Percentiles rank a stretch among this genome's conserved stretches.
phyloP scores from a whole-genome alignment of 805 yeast species.

The Kuraishia piskuri region DNA sequence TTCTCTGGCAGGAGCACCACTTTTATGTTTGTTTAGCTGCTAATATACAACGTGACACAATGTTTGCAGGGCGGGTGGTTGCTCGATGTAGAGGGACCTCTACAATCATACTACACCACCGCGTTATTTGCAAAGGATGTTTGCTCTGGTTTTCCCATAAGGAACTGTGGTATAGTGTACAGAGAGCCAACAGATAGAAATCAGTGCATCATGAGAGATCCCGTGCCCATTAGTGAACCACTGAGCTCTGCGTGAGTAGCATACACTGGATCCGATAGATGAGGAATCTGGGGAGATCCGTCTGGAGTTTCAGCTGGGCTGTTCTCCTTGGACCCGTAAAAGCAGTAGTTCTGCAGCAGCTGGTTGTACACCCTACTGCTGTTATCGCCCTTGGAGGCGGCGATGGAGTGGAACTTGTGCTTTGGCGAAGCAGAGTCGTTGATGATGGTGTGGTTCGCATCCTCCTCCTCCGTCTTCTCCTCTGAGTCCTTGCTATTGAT shows the following conservation, averaged over 20 bases:
- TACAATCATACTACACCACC: neutral
- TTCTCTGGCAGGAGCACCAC: too few relatives aligned
- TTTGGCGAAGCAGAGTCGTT: neutral
- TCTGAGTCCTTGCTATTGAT: neutral
- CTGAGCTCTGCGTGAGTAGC: neutral
- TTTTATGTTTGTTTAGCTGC: neutral
- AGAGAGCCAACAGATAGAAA: neutral
- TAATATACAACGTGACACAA: neutral
- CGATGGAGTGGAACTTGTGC: slow-evolving; percentile 2
- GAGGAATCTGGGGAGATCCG: slow-evolving; percentile 1
- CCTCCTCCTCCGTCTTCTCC: neutral
- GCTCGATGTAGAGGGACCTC: neutral
- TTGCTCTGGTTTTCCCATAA: neutral
- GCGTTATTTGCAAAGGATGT: neutral
- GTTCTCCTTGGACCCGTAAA: slow-evolving; percentile 15
- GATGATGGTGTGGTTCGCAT: neutral
- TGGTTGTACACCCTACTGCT: slow-evolving; percentile 4
- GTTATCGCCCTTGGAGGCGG: slow-evolving; percentile 13
- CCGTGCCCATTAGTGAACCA: neutral
- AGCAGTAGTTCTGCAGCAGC: slow-evolving; percentile 19
- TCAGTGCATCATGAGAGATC: neutral
- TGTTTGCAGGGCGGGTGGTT: neutral
- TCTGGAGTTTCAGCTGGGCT: slow-evolving; percentile 3
- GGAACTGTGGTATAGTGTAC: neutral
- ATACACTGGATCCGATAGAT: neutral